Evolutionary conservation across 1,284 basidiomycete genomes (phyloP).

Genomic region (Xerocomus nothofagi): DNA sequence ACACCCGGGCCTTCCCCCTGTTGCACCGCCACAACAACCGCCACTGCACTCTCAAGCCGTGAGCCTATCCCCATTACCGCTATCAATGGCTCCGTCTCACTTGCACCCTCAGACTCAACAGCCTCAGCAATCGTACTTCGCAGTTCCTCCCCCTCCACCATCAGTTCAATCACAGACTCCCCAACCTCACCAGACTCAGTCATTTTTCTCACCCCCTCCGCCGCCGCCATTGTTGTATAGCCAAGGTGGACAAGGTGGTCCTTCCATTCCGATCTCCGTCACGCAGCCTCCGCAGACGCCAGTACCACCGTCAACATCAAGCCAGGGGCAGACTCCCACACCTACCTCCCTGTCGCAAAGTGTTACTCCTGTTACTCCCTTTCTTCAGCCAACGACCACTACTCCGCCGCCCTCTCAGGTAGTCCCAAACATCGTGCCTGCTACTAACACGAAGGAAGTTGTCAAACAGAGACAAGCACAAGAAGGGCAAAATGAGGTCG

Average conservation of each 20-base stretch:
- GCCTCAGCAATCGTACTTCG: slow-evolving; percentile 15
- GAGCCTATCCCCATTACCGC: slow-evolving; percentile 20
- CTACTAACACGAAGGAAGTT: neutral
- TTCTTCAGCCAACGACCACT: neutral
- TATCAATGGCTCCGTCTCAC: slow-evolving; percentile 11
- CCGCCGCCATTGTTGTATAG: slow-evolving; percentile 12
- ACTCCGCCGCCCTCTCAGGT: neutral
- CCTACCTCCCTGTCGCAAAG: neutral
- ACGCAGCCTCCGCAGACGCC: slow-evolving; percentile 9
- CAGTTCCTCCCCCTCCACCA: slow-evolving; percentile 18
- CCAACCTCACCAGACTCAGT: slow-evolving; percentile 16
- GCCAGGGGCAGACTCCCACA: slow-evolving; percentile 6
- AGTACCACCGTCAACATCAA: neutral
- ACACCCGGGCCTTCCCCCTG: neutral
- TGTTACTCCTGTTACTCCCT: neutral
- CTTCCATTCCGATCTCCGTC: neutral
- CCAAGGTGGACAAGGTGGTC: slow-evolving; percentile 1
- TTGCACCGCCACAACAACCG: slow-evolving; percentile 8
- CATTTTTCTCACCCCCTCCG: slow-evolving; percentile 16
- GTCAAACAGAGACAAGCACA: neutral
- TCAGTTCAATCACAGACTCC: slow-evolving; percentile 15
- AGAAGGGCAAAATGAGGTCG: neutral
- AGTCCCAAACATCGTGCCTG: neutral
- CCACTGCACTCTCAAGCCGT: slow-evolving; percentile 45
- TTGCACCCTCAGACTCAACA: neutral